Base-by-base conservation (phyloP, 768 basidiomycete genomes). In the Gymnopilus dilepis region DNA sequence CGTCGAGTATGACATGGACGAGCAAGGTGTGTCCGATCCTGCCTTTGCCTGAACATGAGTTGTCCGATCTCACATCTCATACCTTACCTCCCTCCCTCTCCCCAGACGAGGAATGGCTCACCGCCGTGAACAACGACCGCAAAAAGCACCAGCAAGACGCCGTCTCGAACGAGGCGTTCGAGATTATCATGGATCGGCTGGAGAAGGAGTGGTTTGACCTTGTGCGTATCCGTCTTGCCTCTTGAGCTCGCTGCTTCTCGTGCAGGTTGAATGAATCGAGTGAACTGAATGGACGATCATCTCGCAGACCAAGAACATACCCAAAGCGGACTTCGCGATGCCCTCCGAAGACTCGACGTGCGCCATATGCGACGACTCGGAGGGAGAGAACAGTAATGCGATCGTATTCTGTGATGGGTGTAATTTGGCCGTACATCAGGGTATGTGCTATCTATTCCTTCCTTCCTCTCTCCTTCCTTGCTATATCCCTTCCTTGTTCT, bases 1-100 rank as follows among this genome's bases (percentile, higher is more conserved):
- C 67, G 97, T 99, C 22, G 97, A 99, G 74, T 99, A 99, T 80
- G 97, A 99, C 72, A 99, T 99, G 95, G 97, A 99, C 71, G 97
- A 98, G 72, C 96, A 98, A 86, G 96, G 95, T 91, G 37, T 19
- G 80, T n/a, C n/a, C n/a, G n/a, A n/a, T n/a, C n/a, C n/a, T n/a
- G n/a, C n/a, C n/a, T n/a, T n/a, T n/a, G n/a, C n/a, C n/a, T n/a
- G n/a, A n/a, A n/a, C n/a, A n/a, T n/a, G n/a, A n/a, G n/a, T n/a
- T n/a, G n/a, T n/a, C n/a, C n/a, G n/a, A n/a, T n/a, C n/a, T 43
- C 33, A 34, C 34, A 33, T 5, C 24, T 48, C 12, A 22, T 52
- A 22, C 13, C 26, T 28, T 7, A 21, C 4, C 5, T 6, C 15
- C 9, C 13, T 37, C 22, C 21, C 22, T 24, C 15, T 54, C 11